Conservation (phyloP, 164 flowering plant genomes). For the Vitis cinerea region DNA sequence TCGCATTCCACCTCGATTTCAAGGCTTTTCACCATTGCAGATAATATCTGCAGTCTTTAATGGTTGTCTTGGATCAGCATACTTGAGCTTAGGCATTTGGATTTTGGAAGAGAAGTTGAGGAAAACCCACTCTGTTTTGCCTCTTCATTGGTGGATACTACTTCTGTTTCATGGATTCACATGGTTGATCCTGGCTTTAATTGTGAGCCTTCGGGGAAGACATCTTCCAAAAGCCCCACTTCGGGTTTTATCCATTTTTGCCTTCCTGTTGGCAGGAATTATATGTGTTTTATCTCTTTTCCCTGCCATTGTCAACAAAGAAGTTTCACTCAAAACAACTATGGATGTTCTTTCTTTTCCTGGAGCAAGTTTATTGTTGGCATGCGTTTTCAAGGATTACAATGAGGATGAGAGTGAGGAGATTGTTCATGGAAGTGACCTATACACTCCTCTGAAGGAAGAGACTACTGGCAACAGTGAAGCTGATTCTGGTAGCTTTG, state of each 20-base stretch:
- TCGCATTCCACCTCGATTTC: background rate
- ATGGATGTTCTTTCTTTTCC: constrained; percentile 24
- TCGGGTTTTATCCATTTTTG: constrained; percentile 13
- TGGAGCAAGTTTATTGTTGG: constrained; percentile 4
- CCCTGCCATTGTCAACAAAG: constrained; percentile 8
- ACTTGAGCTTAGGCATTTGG: constrained; percentile 25
- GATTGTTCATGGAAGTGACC: no score
- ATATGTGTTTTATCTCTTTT: constrained; percentile 18
- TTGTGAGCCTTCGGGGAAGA: constrained; percentile 16
- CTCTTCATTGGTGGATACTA: constrained; percentile 18
- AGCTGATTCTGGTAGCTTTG: no score
- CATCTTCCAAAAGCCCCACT: constrained; percentile 11
- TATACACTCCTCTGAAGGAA: no score
- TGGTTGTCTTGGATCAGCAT: background rate
- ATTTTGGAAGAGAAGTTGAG: constrained; percentile 22
- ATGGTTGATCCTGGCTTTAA: constrained; percentile 14
- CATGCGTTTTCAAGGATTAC: no score
- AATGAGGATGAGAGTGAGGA: no score
- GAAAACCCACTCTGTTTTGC: background rate
- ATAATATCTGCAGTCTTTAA: constrained; percentile 27
- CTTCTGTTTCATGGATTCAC: constrained; percentile 17
- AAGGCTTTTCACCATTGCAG: constrained; percentile 21
- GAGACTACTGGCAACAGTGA: no score
- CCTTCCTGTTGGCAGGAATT: constrained; percentile 16
- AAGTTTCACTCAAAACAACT: constrained; percentile 9